A percentile compares a stretch with the other conserved stretches of the same genome.
phyloP scores from a whole-genome alignment of 2,329 filamentous ascomycete species.

The Hypoxylon sp. region DNA sequence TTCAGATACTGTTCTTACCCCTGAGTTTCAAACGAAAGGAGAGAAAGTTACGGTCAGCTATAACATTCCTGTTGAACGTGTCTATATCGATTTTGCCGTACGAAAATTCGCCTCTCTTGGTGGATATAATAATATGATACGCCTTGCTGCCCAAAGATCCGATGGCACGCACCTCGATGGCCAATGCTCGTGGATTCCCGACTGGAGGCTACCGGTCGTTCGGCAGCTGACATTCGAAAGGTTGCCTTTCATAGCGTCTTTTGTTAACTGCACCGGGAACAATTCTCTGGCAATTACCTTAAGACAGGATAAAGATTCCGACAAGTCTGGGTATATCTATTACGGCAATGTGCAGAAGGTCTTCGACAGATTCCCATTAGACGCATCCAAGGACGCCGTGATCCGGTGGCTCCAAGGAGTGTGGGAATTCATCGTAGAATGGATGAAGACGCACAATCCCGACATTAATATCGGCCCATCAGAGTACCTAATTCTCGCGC shows the following conservation, averaged over 20 bases:
- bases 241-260: neutral
- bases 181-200: slow-evolving; percentile 3
- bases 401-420: neutral
- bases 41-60: slow-evolving; percentile 1
- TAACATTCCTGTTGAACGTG: neutral
- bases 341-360: neutral
- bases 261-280: neutral
- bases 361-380: neutral
- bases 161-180: neutral
- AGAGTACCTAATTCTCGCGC: neutral
- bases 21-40: neutral
- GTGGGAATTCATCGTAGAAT: neutral
- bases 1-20: neutral
- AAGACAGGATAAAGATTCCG: neutral
- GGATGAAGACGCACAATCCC: neutral
- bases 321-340: neutral
- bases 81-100: slow-evolving; percentile 5
- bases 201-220: neutral
- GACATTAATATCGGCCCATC: neutral
- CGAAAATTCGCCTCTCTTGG: neutral
- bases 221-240: neutral
- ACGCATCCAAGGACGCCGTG: neutral
- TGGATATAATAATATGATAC: slow-evolving; percentile 3
- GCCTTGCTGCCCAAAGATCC: neutral
- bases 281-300: neutral